phyloP scores from a whole-genome alignment of 1,139 yeast genomes.

The Blastobotrys proliferans region DNA sequence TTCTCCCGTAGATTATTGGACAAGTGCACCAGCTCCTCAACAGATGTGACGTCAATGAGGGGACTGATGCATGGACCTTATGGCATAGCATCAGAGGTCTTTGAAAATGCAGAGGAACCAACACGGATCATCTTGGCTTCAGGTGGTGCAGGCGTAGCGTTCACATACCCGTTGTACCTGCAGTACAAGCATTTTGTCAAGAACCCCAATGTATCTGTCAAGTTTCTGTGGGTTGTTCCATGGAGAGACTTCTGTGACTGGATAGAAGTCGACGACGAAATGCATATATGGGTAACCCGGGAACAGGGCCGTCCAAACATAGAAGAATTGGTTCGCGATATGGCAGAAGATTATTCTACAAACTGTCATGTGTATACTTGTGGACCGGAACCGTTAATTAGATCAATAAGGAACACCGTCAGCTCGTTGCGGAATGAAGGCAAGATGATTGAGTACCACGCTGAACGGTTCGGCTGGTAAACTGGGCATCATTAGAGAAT shows the following conservation, averaged over 20 bases:
- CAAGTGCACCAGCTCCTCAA: constrained; percentile 2
- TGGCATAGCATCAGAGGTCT: constrained; percentile 16
- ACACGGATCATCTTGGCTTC: constrained; percentile 24
- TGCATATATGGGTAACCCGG: constrained; percentile 15
- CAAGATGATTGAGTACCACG: constrained; percentile 19
- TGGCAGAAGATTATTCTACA: background rate
- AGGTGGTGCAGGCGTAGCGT: constrained; percentile 33
- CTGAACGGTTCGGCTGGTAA: constrained; percentile 31
- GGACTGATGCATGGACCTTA: constrained; percentile 31
- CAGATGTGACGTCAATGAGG: constrained; percentile 16
- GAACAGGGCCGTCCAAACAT: constrained; percentile 20
- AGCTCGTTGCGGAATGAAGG: constrained; percentile 24
- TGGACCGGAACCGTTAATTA: constrained; percentile 27
- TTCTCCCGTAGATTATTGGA: constrained; percentile 22
- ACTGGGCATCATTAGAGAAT: too few species aligned
- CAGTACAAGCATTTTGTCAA: constrained; percentile 19
- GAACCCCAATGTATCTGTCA: constrained; percentile 15
- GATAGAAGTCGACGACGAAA: constrained; percentile 11
- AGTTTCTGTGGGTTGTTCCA: constrained; percentile 30
- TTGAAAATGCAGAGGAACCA: background rate
- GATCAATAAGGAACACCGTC: constrained; percentile 25
- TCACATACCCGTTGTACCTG: constrained; percentile 28
- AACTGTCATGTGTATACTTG: constrained; percentile 19
- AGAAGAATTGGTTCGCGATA: constrained; percentile 19
- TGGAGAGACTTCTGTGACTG: constrained; percentile 11